These are phyloP conservation scores for Striga hermonthica DNA, from an alignment of 305 asterid genomes.

Conservation along the genomic window DNA sequence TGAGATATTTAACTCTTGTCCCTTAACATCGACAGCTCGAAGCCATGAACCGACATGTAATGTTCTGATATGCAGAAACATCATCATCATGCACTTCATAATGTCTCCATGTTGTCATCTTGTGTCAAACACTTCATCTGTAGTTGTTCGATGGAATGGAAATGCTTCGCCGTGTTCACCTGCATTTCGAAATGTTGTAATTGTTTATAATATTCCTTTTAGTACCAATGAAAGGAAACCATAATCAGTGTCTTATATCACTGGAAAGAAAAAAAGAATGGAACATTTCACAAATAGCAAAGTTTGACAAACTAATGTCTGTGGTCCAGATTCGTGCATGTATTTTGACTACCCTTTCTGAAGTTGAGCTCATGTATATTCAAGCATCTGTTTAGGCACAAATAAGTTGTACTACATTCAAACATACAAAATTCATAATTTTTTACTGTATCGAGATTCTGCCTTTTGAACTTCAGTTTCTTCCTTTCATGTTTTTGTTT, in stretches of 20 bases:
- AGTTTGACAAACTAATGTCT: not conserved
- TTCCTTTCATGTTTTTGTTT: slow-evolving; percentile 17
- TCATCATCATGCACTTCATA: not conserved
- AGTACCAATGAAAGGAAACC: too few species aligned
- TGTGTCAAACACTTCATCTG: not conserved
- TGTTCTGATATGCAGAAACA: not conserved
- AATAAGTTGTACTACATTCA: not conserved
- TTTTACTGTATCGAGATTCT: slow-evolving; percentile 2
- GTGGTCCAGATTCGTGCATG: not conserved
- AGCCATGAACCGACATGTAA: not conserved
- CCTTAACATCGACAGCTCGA: not conserved
- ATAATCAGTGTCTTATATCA: too few species aligned
- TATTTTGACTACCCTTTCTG: not conserved
- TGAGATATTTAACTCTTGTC: not conserved
- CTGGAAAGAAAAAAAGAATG: too few species aligned
- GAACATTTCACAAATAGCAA: too few species aligned
- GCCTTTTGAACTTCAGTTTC: slow-evolving; percentile 8
- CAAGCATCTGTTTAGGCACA: not conserved
- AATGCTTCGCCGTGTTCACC: too few species aligned
- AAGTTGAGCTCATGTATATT: not conserved
- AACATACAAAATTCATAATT: not conserved
- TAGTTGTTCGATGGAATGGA: not conserved
- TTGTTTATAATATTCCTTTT: too few species aligned
- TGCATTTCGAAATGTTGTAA: too few species aligned
- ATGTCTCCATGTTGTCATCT: not conserved